Conservation (phyloP, 1,284 basidiomycete species). For the Cryptococcus sp. region DNA sequence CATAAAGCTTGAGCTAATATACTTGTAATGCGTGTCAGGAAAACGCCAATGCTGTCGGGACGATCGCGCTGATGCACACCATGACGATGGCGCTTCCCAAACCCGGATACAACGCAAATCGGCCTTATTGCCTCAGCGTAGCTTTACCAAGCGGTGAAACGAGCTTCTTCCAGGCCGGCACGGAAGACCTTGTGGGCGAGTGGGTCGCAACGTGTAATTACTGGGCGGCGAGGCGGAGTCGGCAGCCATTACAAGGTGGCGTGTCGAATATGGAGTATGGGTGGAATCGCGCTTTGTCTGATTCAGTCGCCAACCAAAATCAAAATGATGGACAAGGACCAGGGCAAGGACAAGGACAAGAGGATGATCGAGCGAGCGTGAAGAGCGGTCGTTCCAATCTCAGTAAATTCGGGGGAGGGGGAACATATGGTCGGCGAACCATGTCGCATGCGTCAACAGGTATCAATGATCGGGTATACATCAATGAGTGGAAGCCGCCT, state of each 20-base stretch:
- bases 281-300: constrained; percentile 67
- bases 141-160: constrained; percentile 84
- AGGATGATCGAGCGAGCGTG: constrained; percentile 33
- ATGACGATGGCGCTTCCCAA: constrained; percentile 83
- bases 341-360: constrained; percentile 2
- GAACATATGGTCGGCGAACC: constrained; percentile 52
- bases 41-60: constrained; percentile 80
- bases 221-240: constrained; percentile 91
- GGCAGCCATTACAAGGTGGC: constrained; percentile 89
- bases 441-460: constrained; percentile 53
- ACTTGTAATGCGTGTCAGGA: constrained; percentile 55
- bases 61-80: constrained; percentile 80
- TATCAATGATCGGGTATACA: constrained; percentile 69
- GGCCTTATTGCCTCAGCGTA: constrained; percentile 94
- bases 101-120: constrained; percentile 84
- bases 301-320: constrained; percentile 57
- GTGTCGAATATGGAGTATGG: constrained; percentile 99
- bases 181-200: constrained; percentile 93
- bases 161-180: constrained; percentile 96
- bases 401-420: constrained; percentile 55
- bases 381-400: constrained; percentile 57
- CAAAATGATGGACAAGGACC: constrained; percentile 43
- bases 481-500: constrained; percentile 94
- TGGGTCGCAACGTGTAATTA: constrained; percentile 99
- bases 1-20: not conserved